Base-by-base conservation (phyloP, 176 grass and related monocot genomes). In the Aechmea fasciata region DNA sequence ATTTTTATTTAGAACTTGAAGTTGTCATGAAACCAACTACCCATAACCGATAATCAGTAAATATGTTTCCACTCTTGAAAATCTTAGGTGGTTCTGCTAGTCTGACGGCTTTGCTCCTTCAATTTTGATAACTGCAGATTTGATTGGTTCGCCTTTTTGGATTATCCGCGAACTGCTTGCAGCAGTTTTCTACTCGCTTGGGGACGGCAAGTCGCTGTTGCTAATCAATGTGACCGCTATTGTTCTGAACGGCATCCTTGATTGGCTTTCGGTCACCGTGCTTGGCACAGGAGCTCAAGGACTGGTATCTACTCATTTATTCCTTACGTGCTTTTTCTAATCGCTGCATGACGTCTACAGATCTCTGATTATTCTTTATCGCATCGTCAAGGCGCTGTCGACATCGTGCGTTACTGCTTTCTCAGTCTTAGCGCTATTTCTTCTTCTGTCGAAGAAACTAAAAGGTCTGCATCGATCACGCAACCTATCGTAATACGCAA, bases 321-420 rank as follows among this genome's bases (percentile, higher is more conserved):
- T 47, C 15, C 6, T 67, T 67, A 18, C 2, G 25, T 48, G 7
- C 28, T 23, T 47, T 9, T n/a, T n/a, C 15, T 67, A 14, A 7
- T 17, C 10, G n/a, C 12, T 67, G 29, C 13, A 18, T 48, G 25
- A 67, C 9, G 33, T n/a, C 29, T 47, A 29, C 13, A 6, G 14
- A 13, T 66, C n/a, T 67, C 65, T 67, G 65, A 67, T 41, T 6
- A 13, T 67, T 7, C 0, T 67, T 41, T 67, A 41, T 67, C 47
- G 9, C 29, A 48, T 67, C 9, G 33, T 63, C 11, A 67, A 67
- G 65, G 65, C 65, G 41, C 65, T 67, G 25, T 47, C 65, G 47
- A 67, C 65, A 8, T 67, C 65, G 9, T 48, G 65, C 41, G 64
- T 67, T 41, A 47, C 65, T 67, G 65, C 65, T 67, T 48, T 67